These are phyloP conservation scores for Penicillium sumatraense DNA, from an alignment of 2,329 filamentous ascomycete genomes.

Conservation along the genomic window DNA sequence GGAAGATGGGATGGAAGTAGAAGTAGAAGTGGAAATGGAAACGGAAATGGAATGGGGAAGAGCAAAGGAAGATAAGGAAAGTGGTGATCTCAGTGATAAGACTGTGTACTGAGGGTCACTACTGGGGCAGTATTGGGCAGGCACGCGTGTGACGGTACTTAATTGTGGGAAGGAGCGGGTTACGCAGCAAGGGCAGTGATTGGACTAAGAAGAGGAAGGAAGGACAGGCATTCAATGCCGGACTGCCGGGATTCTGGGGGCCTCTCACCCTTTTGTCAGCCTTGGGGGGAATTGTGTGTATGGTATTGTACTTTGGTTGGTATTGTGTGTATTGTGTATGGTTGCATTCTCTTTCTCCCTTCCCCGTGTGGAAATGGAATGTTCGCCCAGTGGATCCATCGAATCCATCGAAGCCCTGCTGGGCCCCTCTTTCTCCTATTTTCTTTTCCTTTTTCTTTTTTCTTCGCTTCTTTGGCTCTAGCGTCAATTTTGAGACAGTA, in stretches of 20 bases:
- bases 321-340: not conserved
- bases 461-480: not conserved
- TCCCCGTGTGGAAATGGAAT: slow-evolving; percentile 22
- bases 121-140: slow-evolving; percentile 36
- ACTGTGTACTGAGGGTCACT: no score
- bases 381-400: slow-evolving; percentile 29
- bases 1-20: not conserved
- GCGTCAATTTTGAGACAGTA: not conserved
- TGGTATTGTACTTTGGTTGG: not conserved
- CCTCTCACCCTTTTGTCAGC: not conserved
- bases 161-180: slow-evolving; percentile 4
- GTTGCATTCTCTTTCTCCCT: not conserved
- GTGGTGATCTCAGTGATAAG: slow-evolving; percentile 25
- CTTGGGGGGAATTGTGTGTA: not conserved
- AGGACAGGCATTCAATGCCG: no score
- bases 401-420: slow-evolving; percentile 10
- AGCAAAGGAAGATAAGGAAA: slow-evolving; percentile 15
- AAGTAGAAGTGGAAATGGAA: not conserved
- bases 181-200: slow-evolving; percentile 10
- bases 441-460: not conserved
- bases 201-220: no score
- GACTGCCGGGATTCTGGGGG: slow-evolving; percentile 20
- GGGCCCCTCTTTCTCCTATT: slow-evolving; percentile 2
- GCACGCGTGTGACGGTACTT: slow-evolving; percentile 26
- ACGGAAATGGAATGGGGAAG: slow-evolving; percentile 5